phyloP scores from a whole-genome alignment of 225 moss, liverwort and hornwort genomes.

The Anthoceros angustus region DNA sequence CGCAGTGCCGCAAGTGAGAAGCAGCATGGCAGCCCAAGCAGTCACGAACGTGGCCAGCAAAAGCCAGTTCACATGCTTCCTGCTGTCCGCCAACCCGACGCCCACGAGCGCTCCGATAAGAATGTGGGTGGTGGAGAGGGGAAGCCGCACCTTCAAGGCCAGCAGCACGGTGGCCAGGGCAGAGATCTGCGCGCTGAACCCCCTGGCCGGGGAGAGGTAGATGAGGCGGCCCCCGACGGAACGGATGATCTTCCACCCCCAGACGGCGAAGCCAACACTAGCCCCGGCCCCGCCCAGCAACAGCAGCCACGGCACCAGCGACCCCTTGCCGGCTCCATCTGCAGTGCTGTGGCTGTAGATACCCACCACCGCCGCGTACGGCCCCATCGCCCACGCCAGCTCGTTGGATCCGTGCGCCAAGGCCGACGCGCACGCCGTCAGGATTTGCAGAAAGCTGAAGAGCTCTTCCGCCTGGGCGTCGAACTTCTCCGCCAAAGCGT shows the following conservation, averaged over 20 bases:
- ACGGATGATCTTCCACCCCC: constrained; percentile 18
- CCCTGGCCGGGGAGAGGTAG: constrained; percentile 21
- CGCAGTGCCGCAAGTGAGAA: constrained; percentile 12
- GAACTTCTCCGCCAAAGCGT: constrained; percentile 18
- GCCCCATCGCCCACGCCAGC: constrained; percentile 11
- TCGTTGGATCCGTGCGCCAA: constrained; percentile 19
- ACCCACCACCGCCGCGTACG: constrained; percentile 12
- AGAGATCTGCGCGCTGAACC: constrained; percentile 19
- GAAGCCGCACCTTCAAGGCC: constrained; percentile 11
- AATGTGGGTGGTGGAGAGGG: constrained; percentile 17
- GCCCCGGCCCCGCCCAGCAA: constrained; percentile 11
- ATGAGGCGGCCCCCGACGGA: constrained; percentile 19
- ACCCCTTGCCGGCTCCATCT: neutral
- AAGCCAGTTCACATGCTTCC: constrained; percentile 18
- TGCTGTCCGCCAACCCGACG: constrained; percentile 17
- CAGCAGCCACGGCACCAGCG: constrained; percentile 11
- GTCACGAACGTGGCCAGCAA: constrained; percentile 7
- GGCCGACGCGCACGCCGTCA: constrained; percentile 17
- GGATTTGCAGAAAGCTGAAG: constrained; percentile 15
- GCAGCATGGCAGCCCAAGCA: constrained; percentile 12
- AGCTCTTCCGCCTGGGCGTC: constrained; percentile 14
- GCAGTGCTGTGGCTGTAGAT: constrained; percentile 11
- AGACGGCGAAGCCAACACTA: constrained; percentile 12
- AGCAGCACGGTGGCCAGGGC: constrained; percentile 14
- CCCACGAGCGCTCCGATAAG: constrained; percentile 15